Evolutionary conservation across 2,329 filamentous ascomycete genomes (phyloP).

Genomic region (Diaporthe ampelina): DNA sequence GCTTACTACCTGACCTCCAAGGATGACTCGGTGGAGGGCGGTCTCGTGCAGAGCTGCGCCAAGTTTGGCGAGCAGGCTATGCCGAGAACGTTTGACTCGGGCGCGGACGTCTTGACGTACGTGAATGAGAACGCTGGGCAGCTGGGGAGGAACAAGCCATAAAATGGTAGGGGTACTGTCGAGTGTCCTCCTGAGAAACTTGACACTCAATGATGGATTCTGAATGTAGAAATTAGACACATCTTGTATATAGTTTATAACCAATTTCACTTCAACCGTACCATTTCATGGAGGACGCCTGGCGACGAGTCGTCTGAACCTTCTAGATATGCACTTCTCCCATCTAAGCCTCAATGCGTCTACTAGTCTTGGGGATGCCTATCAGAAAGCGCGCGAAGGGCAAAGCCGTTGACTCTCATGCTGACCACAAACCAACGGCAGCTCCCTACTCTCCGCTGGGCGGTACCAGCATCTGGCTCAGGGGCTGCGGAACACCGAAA

Average conservation of each 20-base stretch:
- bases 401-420: background rate
- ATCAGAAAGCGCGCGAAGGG: fast-evolving
- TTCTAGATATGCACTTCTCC: background rate
- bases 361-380: too few species aligned
- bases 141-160: slow-evolving; percentile 8
- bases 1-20: slow-evolving; percentile 4
- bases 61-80: slow-evolving; percentile 51
- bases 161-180: background rate
- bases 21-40: slow-evolving; percentile 16
- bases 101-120: background rate
- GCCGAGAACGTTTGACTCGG: slow-evolving; percentile 5
- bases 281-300: fast-evolving
- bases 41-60: slow-evolving; percentile 15
- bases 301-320: too few species aligned
- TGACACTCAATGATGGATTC: background rate
- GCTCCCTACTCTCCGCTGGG: slow-evolving; percentile 25
- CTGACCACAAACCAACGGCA: background rate
- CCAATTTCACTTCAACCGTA: background rate
- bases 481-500: background rate
- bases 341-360: background rate
- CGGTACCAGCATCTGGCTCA: background rate
- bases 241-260: background rate
- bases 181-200: too few species aligned
- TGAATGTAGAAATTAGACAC: background rate
- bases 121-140: slow-evolving; percentile 22